Base-by-base conservation (phyloP, 164 flowering plant genomes). In the Berberis vulgaris region DNA sequence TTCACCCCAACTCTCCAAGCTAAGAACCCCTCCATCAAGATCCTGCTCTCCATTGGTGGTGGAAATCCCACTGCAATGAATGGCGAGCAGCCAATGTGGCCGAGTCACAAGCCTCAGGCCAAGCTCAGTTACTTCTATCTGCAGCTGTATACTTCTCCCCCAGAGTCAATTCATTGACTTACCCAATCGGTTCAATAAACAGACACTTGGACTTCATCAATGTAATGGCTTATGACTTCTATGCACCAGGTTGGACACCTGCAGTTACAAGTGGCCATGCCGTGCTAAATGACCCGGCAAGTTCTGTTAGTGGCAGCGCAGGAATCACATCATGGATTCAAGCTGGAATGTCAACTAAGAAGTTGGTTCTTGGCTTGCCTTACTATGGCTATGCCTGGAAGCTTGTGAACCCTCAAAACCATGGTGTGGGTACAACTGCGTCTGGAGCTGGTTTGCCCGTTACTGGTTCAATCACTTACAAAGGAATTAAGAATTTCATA, bases 301-400 rank as follows among this genome's bases (percentile, higher is more conserved):
- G 74, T 44, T 71, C 76, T 39, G 0, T 76, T 0, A 83, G 78
- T 76, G 74, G 85, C 1, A 70, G 68, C 13, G 60, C 67, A 54
- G 91, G 88, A 13, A 64, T 86, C 0, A 59, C 45, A n/a, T 68
- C 82, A 1, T 86, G 91, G 87, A 43, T 83, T 49, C 8, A 53
- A 7, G 77, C 79, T 5, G 84, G 84, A 2, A 63, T 79, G 40
- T 77, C 79, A 0, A 41, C 45, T 2, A 11, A 45, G n/a, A 82
- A 72, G 72, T 1, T 82, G 67, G 79, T 86, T n/a, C 71, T 83
- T 84, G 91, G 91, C 9, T 54, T 82, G 54, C 84, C 88, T 0
- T 53, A 80, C 4, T 80, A 80, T 44, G 91, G 85, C 5, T 68
- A 65, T 60, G 70, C 84, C 0, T 86, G 88, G 88, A 7, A 47